phyloP scores from a whole-genome alignment of 129 eudicot genomes.

The Centella asiatica region DNA sequence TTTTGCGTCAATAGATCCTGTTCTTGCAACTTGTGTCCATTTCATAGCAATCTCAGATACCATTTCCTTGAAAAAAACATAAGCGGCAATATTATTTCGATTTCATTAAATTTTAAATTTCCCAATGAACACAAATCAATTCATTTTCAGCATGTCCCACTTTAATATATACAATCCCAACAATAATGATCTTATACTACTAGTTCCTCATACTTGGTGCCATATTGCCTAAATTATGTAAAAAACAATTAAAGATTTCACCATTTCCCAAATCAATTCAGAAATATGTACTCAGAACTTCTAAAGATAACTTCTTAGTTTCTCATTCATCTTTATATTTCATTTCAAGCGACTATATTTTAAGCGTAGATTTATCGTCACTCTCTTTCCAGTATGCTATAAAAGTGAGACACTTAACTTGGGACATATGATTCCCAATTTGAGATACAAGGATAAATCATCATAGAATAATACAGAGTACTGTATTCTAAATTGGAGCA shows the following conservation, averaged over 20 bases:
- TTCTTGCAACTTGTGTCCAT: conserved; percentile 77
- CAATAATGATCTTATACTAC: background rate
- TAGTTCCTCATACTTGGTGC: no score
- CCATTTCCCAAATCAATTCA: background rate
- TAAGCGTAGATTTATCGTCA: background rate
- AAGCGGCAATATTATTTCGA: background rate
- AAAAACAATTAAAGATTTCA: background rate
- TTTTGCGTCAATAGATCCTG: conserved; percentile 65
- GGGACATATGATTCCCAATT: background rate
- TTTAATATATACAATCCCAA: no score
- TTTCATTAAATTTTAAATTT: background rate
- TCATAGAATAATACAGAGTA: background rate
- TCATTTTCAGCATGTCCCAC: no score
- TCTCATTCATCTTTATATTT: background rate
- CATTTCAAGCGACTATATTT: background rate
- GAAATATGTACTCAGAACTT: no score
- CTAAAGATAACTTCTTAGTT: no score
- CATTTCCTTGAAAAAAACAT: conserved; percentile 46
- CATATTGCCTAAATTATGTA: background rate
- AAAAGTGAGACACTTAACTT: background rate
- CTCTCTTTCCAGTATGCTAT: background rate
- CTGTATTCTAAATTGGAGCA: background rate
- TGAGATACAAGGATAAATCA: background rate
- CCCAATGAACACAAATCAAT: no score
- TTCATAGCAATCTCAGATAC: conserved; percentile 59